Conservation (phyloP, 1,284 basidiomycete genomes). For the Phellinidium pouzarii region DNA sequence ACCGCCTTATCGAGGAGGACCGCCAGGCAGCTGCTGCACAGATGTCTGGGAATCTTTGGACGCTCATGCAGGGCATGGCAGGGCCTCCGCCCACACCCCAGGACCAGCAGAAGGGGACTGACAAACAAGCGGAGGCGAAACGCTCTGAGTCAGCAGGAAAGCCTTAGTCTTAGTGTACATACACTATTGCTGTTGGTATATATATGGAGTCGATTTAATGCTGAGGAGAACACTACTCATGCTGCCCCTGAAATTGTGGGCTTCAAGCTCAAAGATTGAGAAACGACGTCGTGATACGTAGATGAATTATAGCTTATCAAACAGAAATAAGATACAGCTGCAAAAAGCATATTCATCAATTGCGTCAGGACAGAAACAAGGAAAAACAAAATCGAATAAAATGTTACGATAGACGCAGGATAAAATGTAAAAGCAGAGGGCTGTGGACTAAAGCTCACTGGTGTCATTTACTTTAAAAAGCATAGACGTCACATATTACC, state of each 20-base stretch:
- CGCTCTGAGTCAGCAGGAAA: no score
- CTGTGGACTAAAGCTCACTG: not conserved
- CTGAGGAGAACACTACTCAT: no score
- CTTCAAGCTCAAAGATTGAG: no score
- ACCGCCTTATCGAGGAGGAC: conserved; percentile 76
- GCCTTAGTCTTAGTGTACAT: no score
- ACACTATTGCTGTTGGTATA: no score
- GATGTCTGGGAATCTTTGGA: conserved; percentile 43
- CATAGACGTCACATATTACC: not conserved
- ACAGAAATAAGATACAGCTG: conserved; percentile 16
- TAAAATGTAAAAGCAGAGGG: not conserved
- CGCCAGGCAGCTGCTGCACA: conserved; percentile 67
- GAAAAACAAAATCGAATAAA: not conserved
- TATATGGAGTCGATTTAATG: no score
- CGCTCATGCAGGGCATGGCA: conserved; percentile 30
- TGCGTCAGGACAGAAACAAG: not conserved
- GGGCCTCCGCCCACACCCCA: conserved; percentile 20
- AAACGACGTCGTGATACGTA: no score
- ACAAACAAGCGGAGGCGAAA: no score
- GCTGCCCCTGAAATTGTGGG: no score
- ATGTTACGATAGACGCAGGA: conserved; percentile 4
- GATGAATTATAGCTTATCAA: not conserved
- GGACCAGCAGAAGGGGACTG: no score
- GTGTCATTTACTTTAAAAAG: not conserved
- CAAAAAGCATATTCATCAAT: not conserved